These are phyloP conservation scores for Elsinoe australis DNA, from an alignment of 2,329 filamentous ascomycete species.

Conservation along the genomic window DNA sequence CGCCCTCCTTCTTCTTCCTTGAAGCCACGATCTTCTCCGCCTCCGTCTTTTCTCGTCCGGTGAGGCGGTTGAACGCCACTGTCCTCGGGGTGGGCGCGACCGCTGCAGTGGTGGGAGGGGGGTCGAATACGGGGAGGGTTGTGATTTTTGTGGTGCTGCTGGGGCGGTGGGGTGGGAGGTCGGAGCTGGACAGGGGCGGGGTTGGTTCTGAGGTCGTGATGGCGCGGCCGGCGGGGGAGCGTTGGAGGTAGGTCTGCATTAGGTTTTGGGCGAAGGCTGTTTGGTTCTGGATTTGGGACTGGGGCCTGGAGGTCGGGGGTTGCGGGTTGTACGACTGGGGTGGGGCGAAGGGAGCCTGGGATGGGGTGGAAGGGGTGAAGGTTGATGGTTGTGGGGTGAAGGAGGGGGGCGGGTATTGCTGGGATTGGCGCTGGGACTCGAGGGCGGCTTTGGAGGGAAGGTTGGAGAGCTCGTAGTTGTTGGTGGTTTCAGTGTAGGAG, in stretches of 20 bases:
- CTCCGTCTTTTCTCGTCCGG: not conserved
- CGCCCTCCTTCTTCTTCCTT: not conserved
- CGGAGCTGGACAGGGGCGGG: not conserved
- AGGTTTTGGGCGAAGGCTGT: conserved; percentile 6
- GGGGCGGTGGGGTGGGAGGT: not conserved
- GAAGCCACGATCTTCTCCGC: not conserved
- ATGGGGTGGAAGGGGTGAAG: conserved; percentile 1
- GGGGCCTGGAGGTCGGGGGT: too few relatives aligned
- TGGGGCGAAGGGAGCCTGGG: not conserved
- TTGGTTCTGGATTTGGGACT: not conserved
- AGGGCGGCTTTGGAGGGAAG: conserved; percentile 11
- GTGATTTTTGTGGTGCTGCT: not conserved
- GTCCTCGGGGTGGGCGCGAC: not conserved
- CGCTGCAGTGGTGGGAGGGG: conserved; percentile 1
- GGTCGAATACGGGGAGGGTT: conserved; percentile 1
- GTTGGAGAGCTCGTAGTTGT: conserved; percentile 32
- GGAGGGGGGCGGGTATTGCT: conserved; percentile 9
- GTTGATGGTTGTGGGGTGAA: not conserved
- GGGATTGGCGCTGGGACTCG: conserved; percentile 8
- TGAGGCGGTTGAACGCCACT: conserved; percentile 6
- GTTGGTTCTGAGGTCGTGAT: conserved; percentile 12
- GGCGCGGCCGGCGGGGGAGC: conserved; percentile 10
- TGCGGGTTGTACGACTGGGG: not conserved
- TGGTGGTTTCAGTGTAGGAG: conserved; percentile 33
- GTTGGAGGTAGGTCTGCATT: not conserved